A percentile compares a stretch with the other conserved stretches of the same genome.
Conservation (phyloP, 2,329 filamentous ascomycete genomes). For the Albifimbria verrucaria region DNA sequence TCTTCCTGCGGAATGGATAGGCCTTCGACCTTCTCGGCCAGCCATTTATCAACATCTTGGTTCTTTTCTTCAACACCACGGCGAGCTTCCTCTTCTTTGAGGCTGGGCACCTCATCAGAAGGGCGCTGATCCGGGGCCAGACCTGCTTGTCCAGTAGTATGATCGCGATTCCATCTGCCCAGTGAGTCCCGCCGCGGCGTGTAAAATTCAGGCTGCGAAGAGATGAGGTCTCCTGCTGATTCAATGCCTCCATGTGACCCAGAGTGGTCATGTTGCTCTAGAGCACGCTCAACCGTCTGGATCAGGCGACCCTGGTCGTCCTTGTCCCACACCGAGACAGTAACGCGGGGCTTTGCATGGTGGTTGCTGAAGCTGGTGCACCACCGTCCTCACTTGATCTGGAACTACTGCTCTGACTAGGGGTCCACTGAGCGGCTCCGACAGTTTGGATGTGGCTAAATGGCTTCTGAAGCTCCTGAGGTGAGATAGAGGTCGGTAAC, state of each 20-base stretch:
- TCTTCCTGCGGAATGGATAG: slow-evolving; percentile 20
- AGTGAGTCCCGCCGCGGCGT: slow-evolving; percentile 32
- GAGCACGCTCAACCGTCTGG: slow-evolving; percentile 36
- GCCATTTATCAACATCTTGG: slow-evolving; percentile 48
- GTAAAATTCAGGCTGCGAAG: slow-evolving; percentile 16
- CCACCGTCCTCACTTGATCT: slow-evolving; percentile 47
- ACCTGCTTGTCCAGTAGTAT: slow-evolving; percentile 39
- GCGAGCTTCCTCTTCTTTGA: slow-evolving; percentile 44
- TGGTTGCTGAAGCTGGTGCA: slow-evolving; percentile 32
- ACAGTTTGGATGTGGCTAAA: slow-evolving; percentile 30
- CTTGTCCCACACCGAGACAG: slow-evolving; percentile 53
- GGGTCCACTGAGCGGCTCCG: slow-evolving; percentile 40
- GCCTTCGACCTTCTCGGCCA: slow-evolving; percentile 32
- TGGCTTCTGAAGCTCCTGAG: slow-evolving; percentile 38
- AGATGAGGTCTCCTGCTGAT: slow-evolving; percentile 38
- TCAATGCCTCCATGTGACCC: slow-evolving; percentile 31
- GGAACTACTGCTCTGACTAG: slow-evolving; percentile 46
- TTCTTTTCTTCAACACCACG: slow-evolving; percentile 45
- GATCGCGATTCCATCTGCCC: slow-evolving; percentile 39
- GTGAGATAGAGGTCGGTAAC: slow-evolving; percentile 35
- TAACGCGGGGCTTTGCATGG: slow-evolving; percentile 55
- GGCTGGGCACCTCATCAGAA: slow-evolving; percentile 39
- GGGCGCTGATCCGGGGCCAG: slow-evolving; percentile 45
- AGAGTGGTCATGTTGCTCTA: slow-evolving; percentile 32
- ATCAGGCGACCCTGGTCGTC: slow-evolving; percentile 31